A percentile compares a stretch with the other conserved stretches of the same genome.
Evolutionary conservation across 805 yeast genomes (phyloP).

Genomic region (Suhomyces pyralidae): DNA sequence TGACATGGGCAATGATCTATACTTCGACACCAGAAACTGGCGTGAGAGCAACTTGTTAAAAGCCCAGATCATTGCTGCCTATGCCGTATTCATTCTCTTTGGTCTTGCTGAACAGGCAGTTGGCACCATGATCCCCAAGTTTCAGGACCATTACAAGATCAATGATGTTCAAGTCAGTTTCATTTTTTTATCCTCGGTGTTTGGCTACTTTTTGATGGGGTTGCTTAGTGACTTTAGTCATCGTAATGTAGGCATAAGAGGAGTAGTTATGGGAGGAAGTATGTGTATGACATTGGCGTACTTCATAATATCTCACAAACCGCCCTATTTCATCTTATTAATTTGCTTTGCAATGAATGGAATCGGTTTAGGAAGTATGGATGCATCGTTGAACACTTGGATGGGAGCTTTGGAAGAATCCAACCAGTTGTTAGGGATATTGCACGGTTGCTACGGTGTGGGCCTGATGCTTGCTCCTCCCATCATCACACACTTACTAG

Average conservation of each 20-base stretch:
- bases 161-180: conserved; percentile 48
- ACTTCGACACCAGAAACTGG: conserved; percentile 40
- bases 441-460: conserved; percentile 53
- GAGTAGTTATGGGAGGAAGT: conserved; percentile 38
- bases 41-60: conserved; percentile 35
- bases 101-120: conserved; percentile 62
- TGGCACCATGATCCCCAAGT: conserved; percentile 56
- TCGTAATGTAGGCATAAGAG: conserved; percentile 45
- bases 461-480: conserved; percentile 54
- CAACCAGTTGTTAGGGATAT: conserved; percentile 48
- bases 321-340: conserved; percentile 43
- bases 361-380: conserved; percentile 54
- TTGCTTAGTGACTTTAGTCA: conserved; percentile 44
- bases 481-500: conserved; percentile 39
- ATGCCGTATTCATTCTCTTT: conserved; percentile 39
- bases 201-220: conserved; percentile 57
- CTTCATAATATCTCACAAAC: conserved; percentile 34
- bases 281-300: conserved; percentile 36
- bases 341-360: conserved; percentile 45
- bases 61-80: conserved; percentile 42
- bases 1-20: conserved; percentile 11
- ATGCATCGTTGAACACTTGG: conserved; percentile 55
- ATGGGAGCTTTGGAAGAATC: conserved; percentile 45
- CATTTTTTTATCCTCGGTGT: conserved; percentile 49
- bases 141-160: conserved; percentile 46